phyloP scores from a whole-genome alignment of 202 grass and related monocot genomes.

The Elaeis oleifera region DNA sequence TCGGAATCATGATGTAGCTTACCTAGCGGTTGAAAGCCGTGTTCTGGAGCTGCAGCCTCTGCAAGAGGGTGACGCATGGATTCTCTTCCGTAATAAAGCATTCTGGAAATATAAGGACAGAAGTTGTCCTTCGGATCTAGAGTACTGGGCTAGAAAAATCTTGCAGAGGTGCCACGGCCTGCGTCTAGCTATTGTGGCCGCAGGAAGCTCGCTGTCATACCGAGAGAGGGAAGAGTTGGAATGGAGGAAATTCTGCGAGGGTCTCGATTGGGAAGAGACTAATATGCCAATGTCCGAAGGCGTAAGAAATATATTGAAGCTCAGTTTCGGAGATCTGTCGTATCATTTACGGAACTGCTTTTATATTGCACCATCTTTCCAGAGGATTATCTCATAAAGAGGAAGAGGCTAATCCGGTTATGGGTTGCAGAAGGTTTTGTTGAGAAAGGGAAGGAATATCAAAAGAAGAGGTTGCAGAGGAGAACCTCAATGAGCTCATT shows the following conservation, averaged over 20 bases:
- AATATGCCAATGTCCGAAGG: conserved; percentile 30
- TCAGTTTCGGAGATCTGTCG: background rate
- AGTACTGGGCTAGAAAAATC: conserved; percentile 21
- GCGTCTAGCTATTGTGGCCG: conserved; percentile 49
- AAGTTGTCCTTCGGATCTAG: conserved; percentile 10
- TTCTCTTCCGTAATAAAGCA: conserved; percentile 32
- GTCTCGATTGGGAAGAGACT: conserved; percentile 38
- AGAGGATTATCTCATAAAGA: background rate
- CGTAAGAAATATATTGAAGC: conserved; percentile 26
- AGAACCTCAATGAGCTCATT: too few relatives aligned
- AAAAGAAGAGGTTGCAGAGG: too few relatives aligned
- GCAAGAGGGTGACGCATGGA: conserved; percentile 10
- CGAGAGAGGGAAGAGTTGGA: conserved; percentile 24
- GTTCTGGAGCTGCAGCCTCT: conserved; percentile 23
- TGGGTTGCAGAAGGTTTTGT: too few relatives aligned
- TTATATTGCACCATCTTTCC: conserved; percentile 13
- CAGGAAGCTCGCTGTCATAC: conserved; percentile 40
- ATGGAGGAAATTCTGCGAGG: conserved; percentile 31
- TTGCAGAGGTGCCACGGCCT: conserved; percentile 44
- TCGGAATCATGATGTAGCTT: too few relatives aligned
- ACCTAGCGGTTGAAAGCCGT: conserved; percentile 11
- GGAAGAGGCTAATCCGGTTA: too few relatives aligned
- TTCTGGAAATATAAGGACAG: conserved; percentile 15
- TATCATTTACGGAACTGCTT: background rate
- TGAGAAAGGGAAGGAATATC: too few relatives aligned